Evolutionary conservation across 495 filamentous ascomycete genomes (phyloP).

Genomic region (Delitschia confertaspora): DNA sequence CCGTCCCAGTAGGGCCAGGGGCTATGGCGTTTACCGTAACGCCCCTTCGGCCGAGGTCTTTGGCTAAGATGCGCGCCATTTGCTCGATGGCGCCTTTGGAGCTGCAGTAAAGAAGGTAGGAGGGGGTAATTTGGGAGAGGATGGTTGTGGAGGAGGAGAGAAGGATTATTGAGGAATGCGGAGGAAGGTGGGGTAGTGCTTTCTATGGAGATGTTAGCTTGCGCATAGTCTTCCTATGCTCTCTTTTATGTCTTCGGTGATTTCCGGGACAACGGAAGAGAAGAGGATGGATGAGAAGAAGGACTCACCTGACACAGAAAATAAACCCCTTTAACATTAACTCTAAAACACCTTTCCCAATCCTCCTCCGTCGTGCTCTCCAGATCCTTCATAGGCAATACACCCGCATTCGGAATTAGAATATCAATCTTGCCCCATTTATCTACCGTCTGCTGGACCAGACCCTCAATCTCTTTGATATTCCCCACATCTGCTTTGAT

Average conservation of each 20-base stretch:
- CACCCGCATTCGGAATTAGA: conserved; percentile 53
- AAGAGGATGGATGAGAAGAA: not conserved
- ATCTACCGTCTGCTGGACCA: conserved; percentile 41
- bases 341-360: conserved; percentile 46
- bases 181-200: conserved; percentile 52
- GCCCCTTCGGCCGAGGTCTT: conserved; percentile 52
- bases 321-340: conserved; percentile 62
- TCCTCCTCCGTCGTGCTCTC: conserved; percentile 49
- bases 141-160: conserved; percentile 47
- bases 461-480: conserved; percentile 35
- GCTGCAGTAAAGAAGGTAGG: conserved; percentile 52
- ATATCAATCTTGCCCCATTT: conserved; percentile 52
- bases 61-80: conserved; percentile 54
- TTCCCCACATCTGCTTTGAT: conserved; percentile 46
- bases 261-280: not conserved
- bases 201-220: conserved; percentile 36
- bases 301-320: conserved; percentile 51
- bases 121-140: conserved; percentile 42
- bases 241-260: not conserved
- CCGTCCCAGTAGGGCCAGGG: conserved; percentile 57
- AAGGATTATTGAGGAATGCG: conserved; percentile 51
- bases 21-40: conserved; percentile 58
- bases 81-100: conserved; percentile 66
- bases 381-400: conserved; percentile 46
- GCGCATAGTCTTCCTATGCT: too few species aligned